Base-by-base conservation (phyloP, 805 yeast genomes). In the Wickerhamiella azyma region DNA sequence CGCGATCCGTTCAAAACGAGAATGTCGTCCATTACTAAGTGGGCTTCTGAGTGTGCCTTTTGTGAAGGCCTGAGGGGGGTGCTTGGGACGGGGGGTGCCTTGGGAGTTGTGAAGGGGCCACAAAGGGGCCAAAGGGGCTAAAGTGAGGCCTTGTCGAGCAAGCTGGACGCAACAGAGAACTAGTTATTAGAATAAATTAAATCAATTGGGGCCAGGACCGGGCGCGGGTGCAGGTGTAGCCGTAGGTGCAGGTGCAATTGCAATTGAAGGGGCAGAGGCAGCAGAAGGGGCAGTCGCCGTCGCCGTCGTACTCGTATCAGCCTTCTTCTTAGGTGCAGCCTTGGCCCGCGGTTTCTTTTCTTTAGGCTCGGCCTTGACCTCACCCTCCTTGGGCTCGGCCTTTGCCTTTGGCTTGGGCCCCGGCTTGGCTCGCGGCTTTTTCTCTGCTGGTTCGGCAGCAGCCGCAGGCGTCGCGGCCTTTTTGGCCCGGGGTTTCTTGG, bases 1-100 rank as follows among this genome's bases (percentile, higher is more conserved):
- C 92, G 89, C 63, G 92, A 95, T 56, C 96, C 99, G 57, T 95
- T 94, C 53, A 92, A 77, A 65, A 92, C 88, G 52, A 89, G 72
- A 39, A 96, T 86, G 58, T 88, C 96, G 38, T 42, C 40, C 45
- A 41, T 41, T 26, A 39, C 35, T 26, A 37, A 37, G 39, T n/a
- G n/a, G n/a, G n/a, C n/a, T n/a, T n/a, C n/a, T n/a, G n/a, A n/a
- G n/a, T n/a, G n/a, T n/a, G n/a, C n/a, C n/a, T n/a, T n/a, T n/a
- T n/a, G n/a, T n/a, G n/a, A n/a, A n/a, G n/a, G n/a, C 28, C 24
- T 21, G 7, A 4, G 24, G 24, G 24, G 24, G 24, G 24, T 21
- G 24, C 24, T 21, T n/a, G n/a, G n/a, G n/a, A n/a, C n/a, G n/a
- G n/a, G n/a, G n/a, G n/a, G n/a, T n/a, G n/a, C n/a, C n/a, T n/a